Base-by-base conservation (phyloP, 2,329 filamentous ascomycete species). In the Phialophora macrospora region DNA sequence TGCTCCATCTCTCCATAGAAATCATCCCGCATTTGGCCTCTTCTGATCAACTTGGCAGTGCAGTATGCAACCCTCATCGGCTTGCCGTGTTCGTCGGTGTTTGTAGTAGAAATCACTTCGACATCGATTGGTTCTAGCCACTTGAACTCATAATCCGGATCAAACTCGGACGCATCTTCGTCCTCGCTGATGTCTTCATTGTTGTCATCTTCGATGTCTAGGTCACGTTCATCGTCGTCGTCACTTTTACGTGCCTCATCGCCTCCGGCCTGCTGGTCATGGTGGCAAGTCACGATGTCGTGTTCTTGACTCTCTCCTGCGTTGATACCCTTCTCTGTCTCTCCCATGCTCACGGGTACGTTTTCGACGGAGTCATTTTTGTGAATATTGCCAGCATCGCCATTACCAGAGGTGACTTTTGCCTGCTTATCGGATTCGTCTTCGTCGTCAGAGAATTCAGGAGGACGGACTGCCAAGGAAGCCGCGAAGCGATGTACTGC, bases 1-100 rank as follows among this genome's bases (percentile, higher is more conserved):
- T 65, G 68, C 60, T 79, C 75, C 74, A 80, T 79, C 3, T 74
- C 62, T 30, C 66, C 49, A 72, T 74, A 76, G 69, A 79, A 79
- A 70, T 71, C 17, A 41, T 52, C 38, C 65, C 69, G 63, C 14
- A 77, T 75, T 66, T 60, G 54, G 20, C 44, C 55, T 55, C 63
- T 59, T 68, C 66, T 59, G 9, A 68, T 68, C 59, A 68, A 63
- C 55, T 66, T 62, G 34, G 59, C 66, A 4, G 44, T n/a, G 59
- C 66, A 68, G 41, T 56, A 55, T 60, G 44, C 66, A 66, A 66
- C 55, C 26, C 4, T 59, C 55, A 34, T 55, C 26, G 49, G 61
- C 32, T 67, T 24, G 55, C 34, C 60, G 32, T 44, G 46, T 41
- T 63, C 60, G 32, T 60, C 48, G 6, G 34, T 20, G 12, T 51